Evolutionary conservation across 2,329 filamentous ascomycete species (phyloP).

Genomic region (Bipolaris cookei): DNA sequence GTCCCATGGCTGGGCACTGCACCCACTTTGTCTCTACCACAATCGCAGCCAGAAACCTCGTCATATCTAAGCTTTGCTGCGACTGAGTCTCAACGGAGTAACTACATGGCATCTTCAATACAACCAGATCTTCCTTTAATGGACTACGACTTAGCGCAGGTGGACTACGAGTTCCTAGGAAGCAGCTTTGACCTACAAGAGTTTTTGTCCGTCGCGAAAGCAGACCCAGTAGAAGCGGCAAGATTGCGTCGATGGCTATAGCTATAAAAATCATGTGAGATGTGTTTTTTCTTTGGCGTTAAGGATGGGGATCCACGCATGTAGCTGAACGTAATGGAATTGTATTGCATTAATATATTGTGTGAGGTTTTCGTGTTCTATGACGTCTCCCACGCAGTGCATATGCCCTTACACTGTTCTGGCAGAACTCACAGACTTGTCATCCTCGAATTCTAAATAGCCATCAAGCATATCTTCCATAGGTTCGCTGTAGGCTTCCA

Average conservation of each 20-base stretch:
- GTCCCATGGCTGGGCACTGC: neutral
- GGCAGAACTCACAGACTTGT: neutral
- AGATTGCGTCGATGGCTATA: neutral
- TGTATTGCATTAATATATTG: neutral
- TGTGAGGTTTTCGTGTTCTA: neutral
- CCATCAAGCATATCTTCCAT: neutral
- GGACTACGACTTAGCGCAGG: neutral
- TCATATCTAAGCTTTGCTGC: neutral
- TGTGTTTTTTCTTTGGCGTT: too few relatives aligned
- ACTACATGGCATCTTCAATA: neutral
- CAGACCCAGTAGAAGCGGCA: neutral
- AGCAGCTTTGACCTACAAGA: conserved; percentile 4
- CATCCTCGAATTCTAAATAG: neutral
- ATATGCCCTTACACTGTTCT: neutral
- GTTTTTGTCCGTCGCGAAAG: neutral
- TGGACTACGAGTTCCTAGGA: neutral
- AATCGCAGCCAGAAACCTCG: neutral
- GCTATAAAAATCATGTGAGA: too few relatives aligned
- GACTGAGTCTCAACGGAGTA: neutral
- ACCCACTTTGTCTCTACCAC: neutral
- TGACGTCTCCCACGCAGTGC: neutral
- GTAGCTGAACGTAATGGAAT: neutral
- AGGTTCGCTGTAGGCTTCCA: conserved; percentile 5
- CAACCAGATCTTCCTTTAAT: neutral
- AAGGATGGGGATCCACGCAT: too few relatives aligned